These are phyloP conservation scores for Phyllostachys edulis DNA, from an alignment of 176 grass and related monocot species.

Conservation along the genomic window DNA sequence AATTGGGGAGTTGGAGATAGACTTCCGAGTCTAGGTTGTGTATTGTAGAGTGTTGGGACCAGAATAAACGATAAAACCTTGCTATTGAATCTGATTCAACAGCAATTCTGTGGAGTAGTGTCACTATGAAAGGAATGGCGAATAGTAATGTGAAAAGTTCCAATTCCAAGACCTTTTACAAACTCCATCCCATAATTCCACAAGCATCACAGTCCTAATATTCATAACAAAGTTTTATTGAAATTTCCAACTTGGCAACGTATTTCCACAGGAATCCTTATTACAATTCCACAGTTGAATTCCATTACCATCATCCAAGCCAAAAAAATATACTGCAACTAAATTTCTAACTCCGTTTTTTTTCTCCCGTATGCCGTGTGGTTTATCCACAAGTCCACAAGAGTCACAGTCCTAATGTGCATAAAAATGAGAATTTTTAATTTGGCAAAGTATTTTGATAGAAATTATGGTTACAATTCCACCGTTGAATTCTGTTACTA, in stretches of 20 bases:
- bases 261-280: slow-evolving; percentile 16
- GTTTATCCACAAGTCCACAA: not conserved
- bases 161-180: not conserved
- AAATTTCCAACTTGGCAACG: not conserved
- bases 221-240: not conserved
- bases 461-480: not conserved
- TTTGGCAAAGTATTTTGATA: not conserved
- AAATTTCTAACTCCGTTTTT: not conserved
- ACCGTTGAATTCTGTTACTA: not conserved
- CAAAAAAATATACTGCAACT: not conserved
- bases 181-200: not conserved
- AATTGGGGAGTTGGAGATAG: not conserved
- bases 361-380: not conserved
- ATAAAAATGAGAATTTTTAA: not conserved
- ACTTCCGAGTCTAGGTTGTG: not conserved
- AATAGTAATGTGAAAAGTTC: slow-evolving; percentile 5
- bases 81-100: not conserved
- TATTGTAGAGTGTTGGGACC: not conserved
- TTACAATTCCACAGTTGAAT: not conserved
- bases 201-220: slow-evolving; percentile 7
- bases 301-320: not conserved
- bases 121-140: not conserved
- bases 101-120: not conserved
- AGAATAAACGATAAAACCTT: not conserved
- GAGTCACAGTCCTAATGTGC: not conserved